Evolutionary conservation across 192 early-diverging fungal genomes (phyloP), one percentile per base, ranked within the genome.

Genomic region (Chytriomyces sp.): DNA sequence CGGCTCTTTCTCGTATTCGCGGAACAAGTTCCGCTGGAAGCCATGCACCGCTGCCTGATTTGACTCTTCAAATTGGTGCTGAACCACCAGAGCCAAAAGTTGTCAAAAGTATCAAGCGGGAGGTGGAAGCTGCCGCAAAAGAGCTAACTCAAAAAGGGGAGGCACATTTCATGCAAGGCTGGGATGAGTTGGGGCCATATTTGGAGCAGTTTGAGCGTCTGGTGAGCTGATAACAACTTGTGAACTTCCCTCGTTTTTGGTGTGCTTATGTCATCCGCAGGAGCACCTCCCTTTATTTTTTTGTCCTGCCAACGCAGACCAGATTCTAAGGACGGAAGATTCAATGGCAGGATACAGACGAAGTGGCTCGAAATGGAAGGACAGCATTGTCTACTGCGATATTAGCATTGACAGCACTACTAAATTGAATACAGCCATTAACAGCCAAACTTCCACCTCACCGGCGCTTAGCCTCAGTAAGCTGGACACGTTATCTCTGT

Each of bases 121-220:
- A 59, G 44, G 14, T 39, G 34, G 32, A 64, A 30, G 36, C 40
- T 38, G 26, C n/a, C 60, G 73, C 68, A 6, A 44, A 25, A 36
- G 19, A 32, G 44, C 14, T 49, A 22, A 22, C 44, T 22, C 14
- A 49, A 49, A 49, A 49, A n/a, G 44, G 44, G 44, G 44, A 49
- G 17, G 44, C 17, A 3, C 44, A 49, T 49, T 49, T 49, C 22
- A 49, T 49, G 44, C 55, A 68, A 14, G 44, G 44, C 8, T 81
- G 80, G 81, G 77, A 83, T 74, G 81, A 81, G 40, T 67, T 84
- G 8, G 69, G 64, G 8, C 78, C 79, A n/a, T 81, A 81, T 59
- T 70, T 84, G 39, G 39, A 59, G 31, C 52, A 68, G 38, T 84
- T 84, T 60, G 82, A 84, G 54, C 52, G 44, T 25, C 52, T 81